Base-by-base conservation (phyloP, 2,329 filamentous ascomycete genomes). In the Davidsoniella neocaledoniae region DNA sequence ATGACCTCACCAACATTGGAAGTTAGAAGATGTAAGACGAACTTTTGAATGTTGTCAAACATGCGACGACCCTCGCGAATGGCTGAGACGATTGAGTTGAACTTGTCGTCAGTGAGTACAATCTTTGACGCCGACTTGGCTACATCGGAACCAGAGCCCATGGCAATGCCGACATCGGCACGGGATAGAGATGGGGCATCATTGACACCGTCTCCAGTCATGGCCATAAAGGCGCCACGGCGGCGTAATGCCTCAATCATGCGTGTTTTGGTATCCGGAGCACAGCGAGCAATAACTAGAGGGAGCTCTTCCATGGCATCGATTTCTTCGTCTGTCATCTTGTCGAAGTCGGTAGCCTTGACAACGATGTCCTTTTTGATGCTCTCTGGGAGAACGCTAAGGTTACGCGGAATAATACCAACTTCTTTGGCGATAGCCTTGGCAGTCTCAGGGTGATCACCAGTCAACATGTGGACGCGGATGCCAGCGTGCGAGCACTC, bases 21-120 rank as follows among this genome's bases (percentile, higher is more conserved):
- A 1, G 79, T 78, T 33, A 93, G 72, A 37, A 91, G 66, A 61
- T 87, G 85, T 40, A 91, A 71, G 42, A 91, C 79, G 59, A 91
- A 91, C 58, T 90, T 90, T 59, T 91, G 83, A 55, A 91, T 87
- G 59, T 91, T 91, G 63, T 90, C 83, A 60, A 88, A 90, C 71
- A 90, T 86, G 57, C 85, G 75, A 12, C 86, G 76, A 14, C 86
- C 86, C 64, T 91, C 83, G 56, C 84, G 81, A 55, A 91, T 85
- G 4, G 85, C 84, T 36, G 83, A 77, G 16, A 91, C 79, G 55
- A 93, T 91, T 1, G 80, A 85, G 56, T 86, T 84, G 64, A 93
- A 93, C 65, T 90, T 88, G 66, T 91, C 86, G 60, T 91, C 84
- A 0, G 83, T 86, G 42, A 94, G 68, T 49, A 93, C 86, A 63